These are phyloP conservation scores for Saksenaea vasiformis DNA, from an alignment of 371 early-diverging fungal genomes.

Conservation along the genomic window DNA sequence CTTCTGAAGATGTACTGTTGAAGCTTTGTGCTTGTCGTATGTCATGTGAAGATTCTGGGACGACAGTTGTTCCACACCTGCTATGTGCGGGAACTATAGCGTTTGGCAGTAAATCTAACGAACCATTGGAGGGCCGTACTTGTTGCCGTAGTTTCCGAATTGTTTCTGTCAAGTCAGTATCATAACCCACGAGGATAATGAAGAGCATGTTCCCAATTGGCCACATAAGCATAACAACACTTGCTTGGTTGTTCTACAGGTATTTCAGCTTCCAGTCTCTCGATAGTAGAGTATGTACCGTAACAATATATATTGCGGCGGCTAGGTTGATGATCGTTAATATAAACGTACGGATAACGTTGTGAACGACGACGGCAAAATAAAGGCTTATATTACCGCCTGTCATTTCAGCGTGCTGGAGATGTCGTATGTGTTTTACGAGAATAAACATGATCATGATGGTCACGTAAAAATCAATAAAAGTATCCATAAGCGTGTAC, in stretches of 20 bases:
- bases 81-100: not conserved
- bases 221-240: constrained; percentile 37
- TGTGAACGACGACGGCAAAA: constrained; percentile 35
- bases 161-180: constrained; percentile 37
- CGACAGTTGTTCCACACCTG: not conserved
- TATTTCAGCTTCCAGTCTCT: not conserved
- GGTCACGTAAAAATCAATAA: constrained; percentile 45
- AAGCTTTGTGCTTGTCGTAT: not conserved
- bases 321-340: constrained; percentile 36
- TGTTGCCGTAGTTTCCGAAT: constrained; percentile 19
- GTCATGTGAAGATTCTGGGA: not conserved
- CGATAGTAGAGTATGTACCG: constrained; percentile 18
- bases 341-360: constrained; percentile 32
- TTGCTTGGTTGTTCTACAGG: constrained; percentile 12
- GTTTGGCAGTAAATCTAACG: not conserved
- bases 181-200: constrained; percentile 43
- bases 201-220: constrained; percentile 38
- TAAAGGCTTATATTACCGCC: constrained; percentile 30
- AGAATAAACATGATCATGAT: constrained; percentile 31
- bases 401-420: constrained; percentile 17
- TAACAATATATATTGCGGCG: constrained; percentile 37
- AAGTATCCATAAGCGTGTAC: constrained; percentile 42
- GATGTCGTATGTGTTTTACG: constrained; percentile 29
- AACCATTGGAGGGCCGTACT: not conserved
- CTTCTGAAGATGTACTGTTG: not conserved